A percentile compares a stretch with the other conserved stretches of the same genome.
Conservation (phyloP, 768 basidiomycete species). For the Lactarius quietus region DNA sequence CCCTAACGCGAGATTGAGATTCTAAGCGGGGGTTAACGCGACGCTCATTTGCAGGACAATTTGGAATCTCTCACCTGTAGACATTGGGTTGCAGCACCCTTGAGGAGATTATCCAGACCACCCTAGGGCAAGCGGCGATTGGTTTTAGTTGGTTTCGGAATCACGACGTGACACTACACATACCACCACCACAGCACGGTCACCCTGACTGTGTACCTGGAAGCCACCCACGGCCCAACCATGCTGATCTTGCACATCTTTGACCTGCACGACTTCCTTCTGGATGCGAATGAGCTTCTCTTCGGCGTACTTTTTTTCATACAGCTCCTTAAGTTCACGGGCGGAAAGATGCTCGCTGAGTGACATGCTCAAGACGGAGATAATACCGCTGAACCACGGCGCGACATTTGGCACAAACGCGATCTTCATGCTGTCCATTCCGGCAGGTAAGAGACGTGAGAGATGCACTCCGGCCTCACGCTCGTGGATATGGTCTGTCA, state of each 20-base stretch:
- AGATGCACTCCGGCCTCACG: conserved; percentile 90
- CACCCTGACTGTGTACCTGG: conserved; percentile 86
- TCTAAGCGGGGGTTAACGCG: conserved; percentile 43
- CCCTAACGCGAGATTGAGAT: conserved; percentile 86
- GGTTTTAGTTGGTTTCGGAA: neutral
- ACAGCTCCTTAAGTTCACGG: conserved; percentile 65
- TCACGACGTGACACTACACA: conserved; percentile 35
- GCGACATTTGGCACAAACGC: conserved; percentile 87
- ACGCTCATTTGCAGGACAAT: neutral
- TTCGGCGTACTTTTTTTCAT: conserved; percentile 68
- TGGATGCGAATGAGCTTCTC: conserved; percentile 71
- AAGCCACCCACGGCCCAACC: conserved; percentile 91
- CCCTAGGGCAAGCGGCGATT: conserved; percentile 48
- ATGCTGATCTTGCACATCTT: conserved; percentile 77
- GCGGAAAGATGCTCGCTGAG: conserved; percentile 65
- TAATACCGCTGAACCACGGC: conserved; percentile 96
- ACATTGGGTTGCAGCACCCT: conserved; percentile 99
- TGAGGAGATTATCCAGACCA: conserved; percentile 92
- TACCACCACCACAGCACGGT: conserved; percentile 92
- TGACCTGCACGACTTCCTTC: conserved; percentile 67
- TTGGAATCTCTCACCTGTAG: conserved; percentile 61
- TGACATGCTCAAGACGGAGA: conserved; percentile 83
- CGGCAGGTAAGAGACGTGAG: conserved; percentile 48
- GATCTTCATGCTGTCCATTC: conserved; percentile 45
- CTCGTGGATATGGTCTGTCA: conserved; percentile 99